A percentile compares a stretch with the other conserved stretches of the same genome.
Conservation (phyloP, 148 eudicot species). For the Rhododendron molle region DNA sequence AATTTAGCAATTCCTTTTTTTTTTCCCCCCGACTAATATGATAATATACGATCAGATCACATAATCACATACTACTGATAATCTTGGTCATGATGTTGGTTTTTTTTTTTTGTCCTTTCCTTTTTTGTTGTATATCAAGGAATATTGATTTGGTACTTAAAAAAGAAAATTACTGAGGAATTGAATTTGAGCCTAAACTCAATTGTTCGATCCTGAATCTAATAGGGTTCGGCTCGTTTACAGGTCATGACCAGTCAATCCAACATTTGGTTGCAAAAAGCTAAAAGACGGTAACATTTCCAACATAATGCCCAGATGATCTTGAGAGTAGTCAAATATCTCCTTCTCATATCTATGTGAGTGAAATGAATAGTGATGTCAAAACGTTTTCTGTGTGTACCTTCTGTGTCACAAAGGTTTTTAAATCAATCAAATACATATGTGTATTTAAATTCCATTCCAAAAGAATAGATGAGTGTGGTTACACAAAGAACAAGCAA, state of each 20-base stretch:
- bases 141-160: no score
- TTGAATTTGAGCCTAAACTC: no score
- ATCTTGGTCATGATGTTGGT: no score
- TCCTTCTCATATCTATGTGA: neutral
- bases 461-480: neutral
- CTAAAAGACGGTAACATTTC: neutral
- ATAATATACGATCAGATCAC: no score
- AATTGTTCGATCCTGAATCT: neutral
- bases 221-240: no score
- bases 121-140: no score
- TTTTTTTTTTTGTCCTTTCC: no score
- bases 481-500: neutral
- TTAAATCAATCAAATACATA: neutral
- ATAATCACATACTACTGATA: no score
- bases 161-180: no score
- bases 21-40: no score
- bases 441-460: neutral
- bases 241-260: neutral
- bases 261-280: neutral
- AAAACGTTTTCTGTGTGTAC: neutral
- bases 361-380: neutral
- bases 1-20: no score
- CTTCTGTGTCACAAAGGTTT: neutral
- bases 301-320: neutral
- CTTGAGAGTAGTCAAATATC: neutral